These are phyloP conservation scores for Ustilago loliicola DNA, from an alignment of 1,284 basidiomycete genomes.

Conservation along the genomic window DNA sequence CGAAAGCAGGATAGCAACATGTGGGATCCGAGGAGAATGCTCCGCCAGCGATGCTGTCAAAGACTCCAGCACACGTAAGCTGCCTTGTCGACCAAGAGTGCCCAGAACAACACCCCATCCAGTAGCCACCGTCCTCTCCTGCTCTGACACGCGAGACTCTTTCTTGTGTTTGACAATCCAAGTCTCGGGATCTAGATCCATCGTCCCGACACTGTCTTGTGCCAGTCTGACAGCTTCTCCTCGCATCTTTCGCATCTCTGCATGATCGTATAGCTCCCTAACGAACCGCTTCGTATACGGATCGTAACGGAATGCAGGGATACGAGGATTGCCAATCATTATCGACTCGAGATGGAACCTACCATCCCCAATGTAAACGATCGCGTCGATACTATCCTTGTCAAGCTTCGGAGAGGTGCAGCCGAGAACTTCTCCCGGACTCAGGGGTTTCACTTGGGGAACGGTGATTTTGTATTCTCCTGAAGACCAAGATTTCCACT, in stretches of 20 bases:
- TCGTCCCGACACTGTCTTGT: conserved; percentile 46
- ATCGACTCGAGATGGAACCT: conserved; percentile 98
- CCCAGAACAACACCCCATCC: conserved; percentile 95
- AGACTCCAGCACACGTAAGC: conserved; percentile 82
- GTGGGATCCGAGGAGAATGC: conserved; percentile 73
- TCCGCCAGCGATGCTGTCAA: conserved; percentile 44
- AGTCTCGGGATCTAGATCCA: conserved; percentile 31
- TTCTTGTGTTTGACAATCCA: conserved; percentile 22
- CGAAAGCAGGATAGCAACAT: conserved; percentile 90
- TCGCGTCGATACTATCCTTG: conserved; percentile 60
- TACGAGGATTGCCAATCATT: conserved; percentile 97
- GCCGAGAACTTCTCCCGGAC: conserved; percentile 95
- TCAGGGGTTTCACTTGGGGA: conserved; percentile 91
- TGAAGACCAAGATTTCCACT: conserved; percentile 42
- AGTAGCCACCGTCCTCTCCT: conserved; percentile 42
- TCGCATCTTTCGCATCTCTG: conserved; percentile 81
- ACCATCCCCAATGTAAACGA: conserved; percentile 90
- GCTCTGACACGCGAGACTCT: conserved; percentile 36
- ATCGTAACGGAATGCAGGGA: conserved; percentile 97
- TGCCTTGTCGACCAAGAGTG: conserved; percentile 94
- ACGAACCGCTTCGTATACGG: conserved; percentile 98
- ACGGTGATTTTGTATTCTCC: conserved; percentile 73
- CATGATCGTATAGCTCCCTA: conserved; percentile 89
- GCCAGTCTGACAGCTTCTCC: conserved; percentile 79
- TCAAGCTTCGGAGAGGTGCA: conserved; percentile 88